Evolutionary conservation across 176 grass and related monocot species (phyloP), one percentile per base, ranked within the genome.

Genomic region (Thalia dealbata): DNA sequence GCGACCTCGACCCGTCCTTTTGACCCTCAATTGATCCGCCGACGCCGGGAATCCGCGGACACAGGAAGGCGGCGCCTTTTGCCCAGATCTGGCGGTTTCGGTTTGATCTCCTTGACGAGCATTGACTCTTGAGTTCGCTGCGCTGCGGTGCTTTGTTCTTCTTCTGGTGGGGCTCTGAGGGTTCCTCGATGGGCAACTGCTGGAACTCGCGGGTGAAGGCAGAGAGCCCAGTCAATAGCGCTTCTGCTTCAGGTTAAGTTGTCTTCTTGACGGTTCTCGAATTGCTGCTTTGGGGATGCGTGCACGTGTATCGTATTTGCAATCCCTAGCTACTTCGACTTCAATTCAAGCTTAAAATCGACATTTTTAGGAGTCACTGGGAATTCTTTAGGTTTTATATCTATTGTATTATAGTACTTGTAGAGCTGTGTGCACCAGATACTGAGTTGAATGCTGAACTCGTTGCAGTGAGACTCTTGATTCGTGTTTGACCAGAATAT

Each of bases 151-250:
- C 42, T 22, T 63, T 43, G 65, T n/a, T 32, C 9, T 22, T 23
- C 5, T 48, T 48, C 22, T 68, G 5, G 60, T 2, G 32, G 14
- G 32, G 42, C 32, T n/a, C 65, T n/a, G 46, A 28, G 24, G 27
- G 11, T 38, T 8, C 13, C 10, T 52, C 64, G 80, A 91, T 91
- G 89, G 89, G 89, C 77, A 88, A 78, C 48, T 91, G 89, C 85
- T 73, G 65, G 50, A 85, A 82, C 59, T 85, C 87, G 45, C 63
- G 82, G 73, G 75, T 86, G 46, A 88, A 86, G 78, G 89, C 83
- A 18, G 89, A 91, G 89, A 91, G 84, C 80, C 89, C 85, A 5
- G 52, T 85, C 65, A 80, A 83, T 75, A 91, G 85, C 25, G 82
- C 66, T 46, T 86, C 81, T 10, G 77, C 81, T 60, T 88, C 89